phyloP scores from a whole-genome alignment of 2,329 filamentous ascomycete genomes.

The Penicillium fuscoglaucum region DNA sequence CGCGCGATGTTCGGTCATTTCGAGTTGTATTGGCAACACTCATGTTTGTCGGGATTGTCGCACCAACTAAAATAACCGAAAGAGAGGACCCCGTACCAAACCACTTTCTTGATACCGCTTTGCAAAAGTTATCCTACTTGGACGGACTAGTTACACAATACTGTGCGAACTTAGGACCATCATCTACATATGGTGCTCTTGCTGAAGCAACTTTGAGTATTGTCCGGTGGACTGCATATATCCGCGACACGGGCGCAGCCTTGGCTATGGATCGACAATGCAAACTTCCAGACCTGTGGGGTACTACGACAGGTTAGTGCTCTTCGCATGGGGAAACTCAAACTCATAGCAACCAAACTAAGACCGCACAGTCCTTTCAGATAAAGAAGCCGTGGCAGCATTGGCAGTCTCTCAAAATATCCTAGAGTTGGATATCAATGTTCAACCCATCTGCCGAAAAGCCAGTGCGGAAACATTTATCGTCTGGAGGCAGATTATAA shows the following conservation, averaged over 20 bases:
- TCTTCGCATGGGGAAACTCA: too few relatives aligned
- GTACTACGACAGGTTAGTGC: conserved; percentile 6
- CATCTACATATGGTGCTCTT: conserved; percentile 20
- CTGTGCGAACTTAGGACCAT: conserved; percentile 19
- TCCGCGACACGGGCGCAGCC: conserved; percentile 28
- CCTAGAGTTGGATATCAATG: conserved; percentile 4
- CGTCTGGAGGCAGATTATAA: conserved; percentile 21
- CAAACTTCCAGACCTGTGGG: conserved; percentile 14
- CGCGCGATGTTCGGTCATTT: conserved; percentile 21
- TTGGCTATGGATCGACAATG: conserved; percentile 18
- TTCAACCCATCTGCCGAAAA: conserved; percentile 16
- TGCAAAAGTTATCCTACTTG: conserved; percentile 17
- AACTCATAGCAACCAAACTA: not conserved
- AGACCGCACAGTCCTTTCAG: not conserved
- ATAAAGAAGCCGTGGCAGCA: not conserved
- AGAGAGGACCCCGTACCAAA: conserved; percentile 1
- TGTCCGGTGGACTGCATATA: conserved; percentile 25
- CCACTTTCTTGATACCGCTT: conserved; percentile 18
- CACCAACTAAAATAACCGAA: conserved; percentile 10
- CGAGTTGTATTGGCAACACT: conserved; percentile 22
- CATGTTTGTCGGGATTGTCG: conserved; percentile 25
- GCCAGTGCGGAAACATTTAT: conserved; percentile 17
- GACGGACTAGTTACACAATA: conserved; percentile 20
- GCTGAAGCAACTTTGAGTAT: conserved; percentile 23
- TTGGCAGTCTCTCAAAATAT: not conserved